These are phyloP conservation scores for Fusarium dlaminii DNA, from an alignment of 2,329 filamentous ascomycete species.

Conservation along the genomic window DNA sequence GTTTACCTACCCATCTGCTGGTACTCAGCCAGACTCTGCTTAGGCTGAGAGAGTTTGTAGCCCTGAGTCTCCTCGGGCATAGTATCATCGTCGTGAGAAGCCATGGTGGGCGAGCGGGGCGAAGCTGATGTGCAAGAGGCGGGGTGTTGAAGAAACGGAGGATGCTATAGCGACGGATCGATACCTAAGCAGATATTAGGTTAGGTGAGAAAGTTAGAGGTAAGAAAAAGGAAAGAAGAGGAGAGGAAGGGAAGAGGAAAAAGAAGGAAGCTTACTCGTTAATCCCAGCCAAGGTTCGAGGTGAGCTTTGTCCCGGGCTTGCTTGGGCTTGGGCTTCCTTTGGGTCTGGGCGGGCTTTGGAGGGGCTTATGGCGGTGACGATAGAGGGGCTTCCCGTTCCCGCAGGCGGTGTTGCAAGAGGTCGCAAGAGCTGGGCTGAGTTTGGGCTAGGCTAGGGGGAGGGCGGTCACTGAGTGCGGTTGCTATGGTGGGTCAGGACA, in stretches of 20 bases:
- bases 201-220: slow-evolving; percentile 5
- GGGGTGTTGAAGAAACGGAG: slow-evolving; percentile 28
- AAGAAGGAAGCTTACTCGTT: slow-evolving; percentile 35
- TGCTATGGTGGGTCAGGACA: slow-evolving; percentile 15
- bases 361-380: slow-evolving; percentile 45
- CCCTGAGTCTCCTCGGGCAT: slow-evolving; percentile 89
- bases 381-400: slow-evolving; percentile 46
- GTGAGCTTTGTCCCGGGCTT: slow-evolving; percentile 34
- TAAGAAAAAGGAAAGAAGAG: slow-evolving; percentile 28
- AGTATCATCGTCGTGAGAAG: slow-evolving; percentile 80
- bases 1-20: slow-evolving; percentile 81
- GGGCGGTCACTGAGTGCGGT: slow-evolving; percentile 17
- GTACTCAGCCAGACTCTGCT: slow-evolving; percentile 97
- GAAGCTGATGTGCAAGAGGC: slow-evolving; percentile 23
- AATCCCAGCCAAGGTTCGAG: slow-evolving; percentile 28
- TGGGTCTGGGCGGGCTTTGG: slow-evolving; percentile 11
- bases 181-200: slow-evolving; percentile 15
- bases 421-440: slow-evolving; percentile 16
- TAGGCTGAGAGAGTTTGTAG: slow-evolving; percentile 96
- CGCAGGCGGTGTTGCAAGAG: slow-evolving; percentile 35
- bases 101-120: slow-evolving; percentile 61
- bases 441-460: slow-evolving; percentile 11
- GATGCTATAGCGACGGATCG: slow-evolving; percentile 1
- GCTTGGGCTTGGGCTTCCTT: background rate
- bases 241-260: slow-evolving; percentile 17